Evolutionary conservation across 441 rosid species (phyloP).

Genomic region (Macaranga tanarius): DNA sequence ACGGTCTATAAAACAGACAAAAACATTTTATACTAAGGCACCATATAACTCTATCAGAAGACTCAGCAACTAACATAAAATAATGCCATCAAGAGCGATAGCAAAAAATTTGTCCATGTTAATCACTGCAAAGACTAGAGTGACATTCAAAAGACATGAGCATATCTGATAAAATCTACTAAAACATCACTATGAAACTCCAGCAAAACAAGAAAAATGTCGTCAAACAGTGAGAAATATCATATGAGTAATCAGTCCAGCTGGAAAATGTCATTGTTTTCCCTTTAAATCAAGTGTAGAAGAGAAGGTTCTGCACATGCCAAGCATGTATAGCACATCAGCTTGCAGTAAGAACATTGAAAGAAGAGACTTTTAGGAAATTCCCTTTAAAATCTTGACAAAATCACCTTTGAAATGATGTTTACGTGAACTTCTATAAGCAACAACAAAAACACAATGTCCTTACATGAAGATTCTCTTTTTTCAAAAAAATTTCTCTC

Average conservation of each 20-base stretch:
- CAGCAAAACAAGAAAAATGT: conserved; percentile 2
- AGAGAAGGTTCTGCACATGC: background rate
- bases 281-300: background rate
- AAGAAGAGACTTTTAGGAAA: background rate
- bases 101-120: background rate
- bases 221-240: background rate
- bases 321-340: background rate
- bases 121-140: background rate
- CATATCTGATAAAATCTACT: background rate
- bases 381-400: background rate
- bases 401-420: background rate
- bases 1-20: background rate
- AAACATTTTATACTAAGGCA: background rate
- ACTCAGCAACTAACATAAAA: background rate
- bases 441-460: background rate
- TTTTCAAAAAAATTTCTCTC: background rate
- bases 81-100: background rate
- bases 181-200: background rate
- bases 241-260: background rate
- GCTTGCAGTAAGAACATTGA: background rate
- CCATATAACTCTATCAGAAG: background rate
- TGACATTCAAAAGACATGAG: background rate
- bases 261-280: background rate
- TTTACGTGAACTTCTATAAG: background rate
- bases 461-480: background rate